Conservation (phyloP, 2,329 filamentous ascomycete genomes). For the Capronia epimyces region DNA sequence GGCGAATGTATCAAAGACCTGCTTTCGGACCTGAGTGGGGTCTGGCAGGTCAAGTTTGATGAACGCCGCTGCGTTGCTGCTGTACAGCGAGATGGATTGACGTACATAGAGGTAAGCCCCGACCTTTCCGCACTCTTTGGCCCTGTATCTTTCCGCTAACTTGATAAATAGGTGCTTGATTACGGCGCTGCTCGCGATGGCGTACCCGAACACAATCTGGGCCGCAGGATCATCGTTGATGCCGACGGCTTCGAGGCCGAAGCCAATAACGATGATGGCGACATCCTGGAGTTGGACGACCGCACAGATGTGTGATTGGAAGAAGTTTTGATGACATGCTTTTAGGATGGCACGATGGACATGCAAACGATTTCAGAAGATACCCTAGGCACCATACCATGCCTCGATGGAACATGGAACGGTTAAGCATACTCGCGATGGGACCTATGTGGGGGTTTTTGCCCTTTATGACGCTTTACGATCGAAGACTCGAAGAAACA, state of each 20-base stretch:
- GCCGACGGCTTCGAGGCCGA: conserved; percentile 36
- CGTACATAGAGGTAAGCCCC: conserved; percentile 79
- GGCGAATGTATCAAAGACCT: conserved; percentile 91
- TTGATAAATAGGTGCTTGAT: conserved; percentile 70
- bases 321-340: not conserved
- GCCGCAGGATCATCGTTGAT: conserved; percentile 61
- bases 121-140: conserved; percentile 2
- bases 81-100: conserved; percentile 85
- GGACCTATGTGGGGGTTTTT: not conserved
- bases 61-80: conserved; percentile 91
- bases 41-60: conserved; percentile 99
- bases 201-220: conserved; percentile 67
- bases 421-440: not conserved
- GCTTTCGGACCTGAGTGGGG: conserved; percentile 86
- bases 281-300: conserved; percentile 20
- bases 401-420: not conserved
- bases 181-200: conserved; percentile 93
- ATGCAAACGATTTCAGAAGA: not conserved
- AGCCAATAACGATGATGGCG: conserved; percentile 21
- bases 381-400: not conserved
- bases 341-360: not conserved
- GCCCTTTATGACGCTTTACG: not conserved
- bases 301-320: conserved; percentile 2
- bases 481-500: not conserved
- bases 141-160: conserved; percentile 18